phyloP scores from a whole-genome alignment of 352 stramenopile species.

The Phytophthora podocarpi region DNA sequence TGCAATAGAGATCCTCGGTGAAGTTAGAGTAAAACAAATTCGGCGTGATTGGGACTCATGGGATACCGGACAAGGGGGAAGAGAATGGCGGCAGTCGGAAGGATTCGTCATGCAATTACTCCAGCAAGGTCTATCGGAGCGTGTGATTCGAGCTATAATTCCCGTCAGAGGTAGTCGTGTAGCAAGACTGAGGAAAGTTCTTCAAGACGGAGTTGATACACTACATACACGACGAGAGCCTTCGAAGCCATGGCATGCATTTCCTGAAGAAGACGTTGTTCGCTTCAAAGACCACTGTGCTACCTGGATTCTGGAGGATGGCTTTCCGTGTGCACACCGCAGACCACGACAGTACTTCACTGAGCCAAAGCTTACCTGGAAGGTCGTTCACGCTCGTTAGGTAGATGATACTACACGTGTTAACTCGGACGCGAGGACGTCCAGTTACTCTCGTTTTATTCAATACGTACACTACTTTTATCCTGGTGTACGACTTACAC shows the following conservation, averaged over 20 bases:
- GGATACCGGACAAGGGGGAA: not conserved
- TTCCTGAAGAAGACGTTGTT: not conserved
- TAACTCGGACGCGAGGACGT: not conserved
- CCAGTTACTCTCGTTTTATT: not conserved
- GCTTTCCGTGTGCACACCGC: conserved; percentile 9
- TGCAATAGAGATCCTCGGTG: not conserved
- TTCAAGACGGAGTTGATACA: not conserved
- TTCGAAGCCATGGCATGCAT: no score
- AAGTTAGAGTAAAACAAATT: not conserved
- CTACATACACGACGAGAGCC: no score
- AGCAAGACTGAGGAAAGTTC: not conserved
- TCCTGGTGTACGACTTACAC: no score
- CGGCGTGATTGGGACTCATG: not conserved
- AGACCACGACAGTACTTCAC: conserved; percentile 14
- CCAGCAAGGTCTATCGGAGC: not conserved
- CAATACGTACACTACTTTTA: no score
- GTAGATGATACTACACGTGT: not conserved
- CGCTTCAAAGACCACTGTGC: not conserved
- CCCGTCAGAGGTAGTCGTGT: not conserved
- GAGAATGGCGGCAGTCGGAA: conserved; percentile 1
- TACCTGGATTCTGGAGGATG: conserved; percentile 2
- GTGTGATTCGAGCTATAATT: not conserved
- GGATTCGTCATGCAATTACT: not conserved
- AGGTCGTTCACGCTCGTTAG: conserved; percentile 1
- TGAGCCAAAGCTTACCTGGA: conserved; percentile 7